Base-by-base conservation (phyloP, 495 filamentous ascomycete genomes). In the Aspergillus kassunensis region DNA sequence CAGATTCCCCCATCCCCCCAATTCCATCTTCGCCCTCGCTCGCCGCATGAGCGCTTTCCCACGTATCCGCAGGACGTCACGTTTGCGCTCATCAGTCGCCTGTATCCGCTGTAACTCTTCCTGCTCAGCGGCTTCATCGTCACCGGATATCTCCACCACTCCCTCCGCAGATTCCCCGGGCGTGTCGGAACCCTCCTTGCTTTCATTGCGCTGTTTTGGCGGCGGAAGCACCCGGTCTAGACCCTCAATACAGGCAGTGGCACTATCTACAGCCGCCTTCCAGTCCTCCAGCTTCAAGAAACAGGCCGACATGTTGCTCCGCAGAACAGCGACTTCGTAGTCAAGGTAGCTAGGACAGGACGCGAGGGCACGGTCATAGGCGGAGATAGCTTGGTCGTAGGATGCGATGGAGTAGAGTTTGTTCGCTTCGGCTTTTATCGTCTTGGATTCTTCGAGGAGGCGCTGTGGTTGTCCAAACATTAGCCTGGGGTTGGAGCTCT, bases 251-350 rank as follows among this genome's bases (percentile, higher is more conserved):
- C 89, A 85, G 6, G 80, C 72, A 0, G 81, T 87, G 12, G 93
- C 92, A 16, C 79, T 71, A 25, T 85, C 84, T 35, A 91, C 76
- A 6, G 90, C 88, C 8, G 85, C 83, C 54, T 93, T 93, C 85
- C 90, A 96, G 52, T 92, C 87, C 40, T 84, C 77, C 2, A 96
- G 74, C 64, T 95, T 95, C 53, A 97, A 62, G 54, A 96, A 84
- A 62, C 89, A 95, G n/a, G 90, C 93, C 4, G 92, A 78, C 52
- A 96, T 82, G 71, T 97, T 97, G 68, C 84, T 87, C 27, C 82
- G 84, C 11, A 97, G 76, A 10, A 96, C 88, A 18, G 93, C 90
- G 58, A 92, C 74, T 61, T 96, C 90, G 72, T 88, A 93, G 55
- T 93, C 87, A 29, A 97, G 82, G 63, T 96, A 96, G 56, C 81